Evolutionary conservation across 306 rosid species (phyloP).

Genomic region (Casuarina cunninghamiana): DNA sequence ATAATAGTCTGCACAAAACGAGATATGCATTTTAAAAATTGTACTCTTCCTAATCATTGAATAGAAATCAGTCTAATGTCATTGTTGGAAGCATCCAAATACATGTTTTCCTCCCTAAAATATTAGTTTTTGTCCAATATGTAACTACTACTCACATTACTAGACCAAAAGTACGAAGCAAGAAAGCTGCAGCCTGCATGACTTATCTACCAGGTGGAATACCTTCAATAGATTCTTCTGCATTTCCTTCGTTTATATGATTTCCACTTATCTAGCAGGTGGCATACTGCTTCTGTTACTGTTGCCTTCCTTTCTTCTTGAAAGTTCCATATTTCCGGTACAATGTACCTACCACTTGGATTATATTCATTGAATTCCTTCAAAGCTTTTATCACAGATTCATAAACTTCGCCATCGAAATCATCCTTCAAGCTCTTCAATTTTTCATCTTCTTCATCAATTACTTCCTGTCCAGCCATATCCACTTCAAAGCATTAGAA

Average conservation of each 20-base stretch:
- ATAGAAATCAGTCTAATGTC: neutral
- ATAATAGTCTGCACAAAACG: too few species aligned
- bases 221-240: constrained; percentile 21
- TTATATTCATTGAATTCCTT: constrained; percentile 69
- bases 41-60: neutral
- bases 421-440: constrained; percentile 57
- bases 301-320: constrained; percentile 62
- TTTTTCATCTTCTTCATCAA: constrained; percentile 63
- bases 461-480: constrained; percentile 47
- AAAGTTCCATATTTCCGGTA: constrained; percentile 66
- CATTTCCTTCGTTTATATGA: constrained; percentile 18
- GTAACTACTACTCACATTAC: neutral
- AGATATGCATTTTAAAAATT: too few species aligned
- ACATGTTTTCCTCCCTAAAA: neutral
- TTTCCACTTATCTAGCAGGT: constrained; percentile 56
- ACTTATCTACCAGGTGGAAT: neutral
- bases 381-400: constrained; percentile 55
- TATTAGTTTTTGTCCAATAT: neutral
- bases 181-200: neutral
- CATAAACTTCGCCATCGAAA: constrained; percentile 48
- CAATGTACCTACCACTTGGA: constrained; percentile 74
- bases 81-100: neutral
- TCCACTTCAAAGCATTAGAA: neutral
- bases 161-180: neutral
- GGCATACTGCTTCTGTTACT: constrained; percentile 51